phyloP scores from a whole-genome alignment of 768 basidiomycete genomes.

The Heimioporus sp. region DNA sequence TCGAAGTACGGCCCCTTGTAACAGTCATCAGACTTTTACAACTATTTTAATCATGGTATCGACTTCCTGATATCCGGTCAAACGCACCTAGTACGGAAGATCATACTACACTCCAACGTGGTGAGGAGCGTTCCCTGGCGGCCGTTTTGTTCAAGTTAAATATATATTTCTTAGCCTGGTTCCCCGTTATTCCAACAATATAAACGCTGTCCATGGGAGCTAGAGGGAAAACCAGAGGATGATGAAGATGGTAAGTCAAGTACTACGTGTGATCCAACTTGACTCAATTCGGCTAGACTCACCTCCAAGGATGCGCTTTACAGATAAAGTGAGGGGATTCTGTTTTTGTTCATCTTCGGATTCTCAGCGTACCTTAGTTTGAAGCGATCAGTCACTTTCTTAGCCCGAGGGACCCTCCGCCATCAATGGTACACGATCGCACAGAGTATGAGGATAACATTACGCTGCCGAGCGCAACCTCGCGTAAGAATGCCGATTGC shows the following conservation, averaged over 20 bases:
- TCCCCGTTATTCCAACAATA: constrained; percentile 88
- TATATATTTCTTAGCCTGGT: constrained; percentile 57
- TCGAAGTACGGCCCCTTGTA: not conserved
- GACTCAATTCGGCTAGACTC: constrained; percentile 46
- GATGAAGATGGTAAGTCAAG: constrained; percentile 68
- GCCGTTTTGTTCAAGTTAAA: constrained; percentile 1
- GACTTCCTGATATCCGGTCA: constrained; percentile 80
- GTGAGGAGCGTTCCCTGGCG: constrained; percentile 42
- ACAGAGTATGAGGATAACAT: constrained; percentile 74
- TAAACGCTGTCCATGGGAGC: constrained; percentile 89
- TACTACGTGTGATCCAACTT: not conserved
- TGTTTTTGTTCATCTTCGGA: not conserved
- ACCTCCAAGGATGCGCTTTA: constrained; percentile 71
- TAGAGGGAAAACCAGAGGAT: constrained; percentile 76
- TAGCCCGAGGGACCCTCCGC: constrained; percentile 68
- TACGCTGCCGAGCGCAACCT: constrained; percentile 64
- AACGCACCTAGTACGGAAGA: constrained; percentile 76
- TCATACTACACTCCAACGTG: constrained; percentile 84
- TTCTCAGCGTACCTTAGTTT: constrained; percentile 45
- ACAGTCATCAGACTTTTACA: constrained; percentile 70
- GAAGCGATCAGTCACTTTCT: constrained; percentile 79
- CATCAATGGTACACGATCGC: constrained; percentile 78
- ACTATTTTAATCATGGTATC: constrained; percentile 89
- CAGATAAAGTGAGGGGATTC: constrained; percentile 54
- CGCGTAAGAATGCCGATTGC: constrained; percentile 46